Base-by-base conservation (phyloP, 805 yeast species). In the Lipomyces lipofer region DNA sequence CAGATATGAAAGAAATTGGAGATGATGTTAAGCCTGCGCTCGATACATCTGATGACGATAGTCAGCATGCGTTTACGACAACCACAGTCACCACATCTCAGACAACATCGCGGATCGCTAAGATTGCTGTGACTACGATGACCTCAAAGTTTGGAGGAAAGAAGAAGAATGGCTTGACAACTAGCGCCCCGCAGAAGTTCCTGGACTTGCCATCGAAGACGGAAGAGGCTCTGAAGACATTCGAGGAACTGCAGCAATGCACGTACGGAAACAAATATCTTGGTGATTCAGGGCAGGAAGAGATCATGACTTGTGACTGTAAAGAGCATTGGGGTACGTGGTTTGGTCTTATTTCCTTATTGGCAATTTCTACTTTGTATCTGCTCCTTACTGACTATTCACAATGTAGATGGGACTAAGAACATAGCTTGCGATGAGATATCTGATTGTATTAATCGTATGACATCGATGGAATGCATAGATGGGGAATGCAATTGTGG, bases 281-380 rank as follows among this genome's bases (percentile, higher is more conserved):
- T 10, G 96, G 96, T 9, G 73, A 78, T 33, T 78, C 90, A 1
- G 88, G 85, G 39, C 88, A 86, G 66, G 84, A 83, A 59, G 96
- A 88, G 62, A 78, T 78, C 60, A 90, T 92, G 94, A 81, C 91
- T 13, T 92, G 99, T 75, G 97, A 90, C 67, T 92, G 99, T 75
- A 40, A 87, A 78, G 68, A 77, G 75, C 17, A 76, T 70, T 48
- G 63, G 55, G 56, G 59, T 54, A 47, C 10, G 63, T 54, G 2
- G 19, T 38, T 2, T 7, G 10, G 4, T 19, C 8, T 24, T 13
- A n/a, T 19, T 19, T 42, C 22, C 21, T 19, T 17, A 7, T 7
- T 4, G 9, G 40, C 50, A 22, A 42, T 21, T 27, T 17, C 50
- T 69, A 12, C 13, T 17, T 64, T 56, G 10, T 51, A 38, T 39